These are phyloP conservation scores for Metarhizium brunneum DNA, from an alignment of 2,329 filamentous ascomycete species.

Conservation along the genomic window DNA sequence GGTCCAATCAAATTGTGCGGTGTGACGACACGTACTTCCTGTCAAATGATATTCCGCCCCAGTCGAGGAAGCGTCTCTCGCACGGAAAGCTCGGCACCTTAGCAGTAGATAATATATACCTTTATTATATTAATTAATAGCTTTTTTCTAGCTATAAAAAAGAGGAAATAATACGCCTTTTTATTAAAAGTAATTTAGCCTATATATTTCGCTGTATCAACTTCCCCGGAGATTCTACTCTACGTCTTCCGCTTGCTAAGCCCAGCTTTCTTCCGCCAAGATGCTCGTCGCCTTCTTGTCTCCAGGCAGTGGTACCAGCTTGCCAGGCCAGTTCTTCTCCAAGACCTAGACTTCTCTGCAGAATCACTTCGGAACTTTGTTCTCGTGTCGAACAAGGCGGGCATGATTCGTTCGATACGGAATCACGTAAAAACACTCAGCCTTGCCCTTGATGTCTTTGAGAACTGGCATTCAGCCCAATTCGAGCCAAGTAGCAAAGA, in stretches of 20 bases:
- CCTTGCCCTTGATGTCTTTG: constrained; percentile 4
- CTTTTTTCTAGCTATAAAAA: too few species aligned
- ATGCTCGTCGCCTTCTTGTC: constrained; percentile 6
- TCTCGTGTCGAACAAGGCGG: background rate
- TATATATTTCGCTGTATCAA: too few species aligned
- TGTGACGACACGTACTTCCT: too few species aligned
- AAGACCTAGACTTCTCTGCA: constrained; percentile 2
- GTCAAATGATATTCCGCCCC: too few species aligned
- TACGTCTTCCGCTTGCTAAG: constrained; percentile 4
- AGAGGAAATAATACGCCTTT: too few species aligned
- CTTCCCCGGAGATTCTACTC: background rate
- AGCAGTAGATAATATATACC: too few species aligned
- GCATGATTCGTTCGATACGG: constrained; percentile 2
- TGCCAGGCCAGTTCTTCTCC: constrained; percentile 5
- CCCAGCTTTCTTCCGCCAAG: constrained; percentile 7
- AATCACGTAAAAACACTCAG: background rate
- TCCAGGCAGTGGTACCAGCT: constrained; percentile 5
- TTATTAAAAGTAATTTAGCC: too few species aligned
- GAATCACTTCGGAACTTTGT: constrained; percentile 3
- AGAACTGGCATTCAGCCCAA: constrained; percentile 4
- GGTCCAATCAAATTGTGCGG: too few species aligned
- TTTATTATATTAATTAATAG: too few species aligned
- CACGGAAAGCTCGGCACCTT: too few species aligned
- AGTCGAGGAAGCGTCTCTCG: too few species aligned
- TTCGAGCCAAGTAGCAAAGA: background rate